A percentile compares a stretch with the other conserved stretches of the same genome.
phyloP scores from a whole-genome alignment of 1,284 basidiomycete genomes.

The Anthracocystis setariae region DNA sequence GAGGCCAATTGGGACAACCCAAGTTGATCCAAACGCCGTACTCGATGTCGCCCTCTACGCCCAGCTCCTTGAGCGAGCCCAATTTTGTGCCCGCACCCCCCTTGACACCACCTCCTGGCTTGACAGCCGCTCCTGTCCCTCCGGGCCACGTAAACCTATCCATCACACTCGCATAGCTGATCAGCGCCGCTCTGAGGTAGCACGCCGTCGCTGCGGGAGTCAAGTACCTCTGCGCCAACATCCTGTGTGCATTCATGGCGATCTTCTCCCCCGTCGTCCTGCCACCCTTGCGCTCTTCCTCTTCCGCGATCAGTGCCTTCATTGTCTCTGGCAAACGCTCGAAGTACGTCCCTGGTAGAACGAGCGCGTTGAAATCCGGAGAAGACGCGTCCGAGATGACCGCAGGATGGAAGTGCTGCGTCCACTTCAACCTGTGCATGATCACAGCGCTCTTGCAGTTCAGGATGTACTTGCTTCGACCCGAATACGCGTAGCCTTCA shows the following conservation, averaged over 20 bases:
- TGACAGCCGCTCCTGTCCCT: constrained; percentile 8
- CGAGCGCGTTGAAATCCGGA: constrained; percentile 28
- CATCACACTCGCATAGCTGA: constrained; percentile 26
- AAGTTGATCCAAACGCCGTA: constrained; percentile 47
- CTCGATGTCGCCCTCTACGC: constrained; percentile 51
- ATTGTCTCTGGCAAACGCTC: constrained; percentile 21
- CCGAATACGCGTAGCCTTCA: constrained; percentile 57
- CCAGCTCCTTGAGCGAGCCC: constrained; percentile 36
- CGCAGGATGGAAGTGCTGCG: constrained; percentile 58
- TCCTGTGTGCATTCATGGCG: constrained; percentile 30
- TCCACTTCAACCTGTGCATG: constrained; percentile 49
- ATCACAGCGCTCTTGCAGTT: constrained; percentile 42
- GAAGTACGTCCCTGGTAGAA: constrained; percentile 15
- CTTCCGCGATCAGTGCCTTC: constrained; percentile 13
- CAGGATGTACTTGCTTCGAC: constrained; percentile 49
- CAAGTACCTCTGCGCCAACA: constrained; percentile 45
- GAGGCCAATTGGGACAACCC: constrained; percentile 53
- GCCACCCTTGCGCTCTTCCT: background rate
- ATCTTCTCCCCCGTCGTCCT: constrained; percentile 18
- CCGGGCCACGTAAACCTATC: constrained; percentile 21
- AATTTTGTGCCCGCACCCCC: constrained; percentile 46
- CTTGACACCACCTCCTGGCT: constrained; percentile 30
- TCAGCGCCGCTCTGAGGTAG: constrained; percentile 45
- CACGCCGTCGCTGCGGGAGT: constrained; percentile 47
- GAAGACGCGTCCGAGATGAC: constrained; percentile 15